Conservation (phyloP, 2,329 filamentous ascomycete genomes). For the Diaporthe citriasiana region DNA sequence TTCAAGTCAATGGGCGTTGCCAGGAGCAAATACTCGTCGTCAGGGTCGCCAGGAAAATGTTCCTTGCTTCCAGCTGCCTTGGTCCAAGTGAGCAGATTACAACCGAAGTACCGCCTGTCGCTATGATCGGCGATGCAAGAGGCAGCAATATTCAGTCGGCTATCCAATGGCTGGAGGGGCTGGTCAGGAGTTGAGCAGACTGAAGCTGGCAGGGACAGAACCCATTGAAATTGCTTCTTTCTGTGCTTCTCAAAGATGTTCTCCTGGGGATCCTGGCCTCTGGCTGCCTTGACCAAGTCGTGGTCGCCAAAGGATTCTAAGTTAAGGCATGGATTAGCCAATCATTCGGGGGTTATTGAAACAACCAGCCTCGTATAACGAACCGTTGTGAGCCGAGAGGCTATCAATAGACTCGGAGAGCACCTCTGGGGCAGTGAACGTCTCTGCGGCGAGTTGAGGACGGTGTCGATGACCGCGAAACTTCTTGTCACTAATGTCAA, state of each 20-base stretch:
- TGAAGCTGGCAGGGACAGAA: conserved; percentile 57
- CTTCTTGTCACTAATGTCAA: conserved; percentile 36
- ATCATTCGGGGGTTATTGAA: neutral
- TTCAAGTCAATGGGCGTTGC: conserved; percentile 58
- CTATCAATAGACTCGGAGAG: conserved; percentile 12
- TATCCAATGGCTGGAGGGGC: neutral
- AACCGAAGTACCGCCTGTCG: conserved; percentile 44
- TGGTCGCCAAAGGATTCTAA: conserved; percentile 37
- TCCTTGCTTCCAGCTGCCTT: conserved; percentile 46
- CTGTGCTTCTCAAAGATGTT: conserved; percentile 59
- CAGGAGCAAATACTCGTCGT: conserved; percentile 62
- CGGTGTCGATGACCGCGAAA: conserved; percentile 39
- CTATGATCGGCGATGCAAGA: conserved; percentile 1
- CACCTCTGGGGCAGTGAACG: conserved; percentile 38
- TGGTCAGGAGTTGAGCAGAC: conserved; percentile 30
- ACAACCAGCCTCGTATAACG: neutral
- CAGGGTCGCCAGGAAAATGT: conserved; percentile 45
- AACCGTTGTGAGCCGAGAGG: conserved; percentile 23
- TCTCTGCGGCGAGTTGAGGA: conserved; percentile 38
- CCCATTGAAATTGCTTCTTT: conserved; percentile 65
- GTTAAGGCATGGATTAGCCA: neutral
- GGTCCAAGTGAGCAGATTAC: conserved; percentile 62
- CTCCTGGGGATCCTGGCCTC: conserved; percentile 42
- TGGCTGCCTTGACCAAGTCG: conserved; percentile 40
- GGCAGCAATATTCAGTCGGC: neutral